These are phyloP conservation scores for Stentor coeruleus DNA, from an alignment of 73 alveolate species.

Conservation along the genomic window DNA sequence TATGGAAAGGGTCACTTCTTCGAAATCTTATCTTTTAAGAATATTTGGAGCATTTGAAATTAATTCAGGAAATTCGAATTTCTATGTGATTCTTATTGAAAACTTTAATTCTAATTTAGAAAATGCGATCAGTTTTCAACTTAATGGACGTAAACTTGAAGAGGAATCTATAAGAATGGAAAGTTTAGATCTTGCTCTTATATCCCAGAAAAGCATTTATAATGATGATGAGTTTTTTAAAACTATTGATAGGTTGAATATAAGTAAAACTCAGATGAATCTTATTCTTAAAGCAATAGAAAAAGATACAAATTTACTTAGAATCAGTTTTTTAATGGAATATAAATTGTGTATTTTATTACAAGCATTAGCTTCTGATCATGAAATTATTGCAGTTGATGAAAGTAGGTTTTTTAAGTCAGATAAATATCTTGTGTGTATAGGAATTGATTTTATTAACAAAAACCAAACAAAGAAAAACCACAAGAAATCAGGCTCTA, in stretches of 20 bases:
- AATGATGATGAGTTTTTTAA: conserved; percentile 8
- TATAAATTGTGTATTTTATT: too few relatives aligned
- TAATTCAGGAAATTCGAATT: neutral
- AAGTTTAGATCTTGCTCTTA: neutral
- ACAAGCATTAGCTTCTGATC: too few relatives aligned
- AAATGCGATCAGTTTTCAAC: neutral
- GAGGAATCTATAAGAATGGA: neutral
- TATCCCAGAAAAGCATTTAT: neutral
- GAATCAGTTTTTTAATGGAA: neutral
- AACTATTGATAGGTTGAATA: neutral
- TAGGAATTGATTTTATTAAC: too few relatives aligned
- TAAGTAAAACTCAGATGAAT: neutral
- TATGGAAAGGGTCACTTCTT: neutral
- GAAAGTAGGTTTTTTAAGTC: too few relatives aligned
- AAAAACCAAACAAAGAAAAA: too few relatives aligned
- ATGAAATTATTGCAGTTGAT: too few relatives aligned
- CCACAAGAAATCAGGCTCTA: too few relatives aligned
- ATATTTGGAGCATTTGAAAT: neutral
- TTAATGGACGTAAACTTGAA: neutral
- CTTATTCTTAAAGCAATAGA: neutral
- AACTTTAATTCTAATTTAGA: neutral
- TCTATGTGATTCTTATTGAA: neutral
- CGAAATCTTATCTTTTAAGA: neutral
- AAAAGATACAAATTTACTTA: neutral
- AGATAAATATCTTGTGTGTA: too few relatives aligned